A percentile compares a stretch with the other conserved stretches of the same genome.
Conservation (phyloP, 2,329 filamentous ascomycete species). For the Ilyonectria mors-panacis region DNA sequence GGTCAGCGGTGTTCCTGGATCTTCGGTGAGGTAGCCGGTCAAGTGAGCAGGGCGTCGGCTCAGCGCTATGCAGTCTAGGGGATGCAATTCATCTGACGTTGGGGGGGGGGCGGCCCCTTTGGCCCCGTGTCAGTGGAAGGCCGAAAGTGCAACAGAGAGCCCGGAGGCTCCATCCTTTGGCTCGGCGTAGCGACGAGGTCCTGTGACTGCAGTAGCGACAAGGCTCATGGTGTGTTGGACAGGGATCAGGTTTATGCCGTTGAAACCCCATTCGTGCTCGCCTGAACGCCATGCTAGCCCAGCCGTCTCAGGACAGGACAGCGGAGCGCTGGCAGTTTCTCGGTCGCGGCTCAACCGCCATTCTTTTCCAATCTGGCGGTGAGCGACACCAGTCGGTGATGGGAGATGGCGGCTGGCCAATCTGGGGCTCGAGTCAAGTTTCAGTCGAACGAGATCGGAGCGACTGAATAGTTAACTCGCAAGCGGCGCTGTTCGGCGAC, state of each 20-base stretch:
- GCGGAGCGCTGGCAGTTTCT: constrained; percentile 40
- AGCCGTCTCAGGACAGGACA: constrained; percentile 39
- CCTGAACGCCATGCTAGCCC: constrained; percentile 38
- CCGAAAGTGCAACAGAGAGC: constrained; percentile 16
- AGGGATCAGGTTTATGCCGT: constrained; percentile 47
- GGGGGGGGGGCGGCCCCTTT: constrained; percentile 26
- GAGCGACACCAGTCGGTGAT: constrained; percentile 38
- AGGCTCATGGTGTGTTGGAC: constrained; percentile 47
- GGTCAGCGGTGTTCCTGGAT: constrained; percentile 46
- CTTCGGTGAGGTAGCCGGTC: constrained; percentile 47
- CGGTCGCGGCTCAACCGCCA: constrained; percentile 42
- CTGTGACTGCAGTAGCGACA: constrained; percentile 49
- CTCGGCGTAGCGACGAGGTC: constrained; percentile 48
- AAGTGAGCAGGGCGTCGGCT: constrained; percentile 36
- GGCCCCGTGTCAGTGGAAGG: constrained; percentile 24
- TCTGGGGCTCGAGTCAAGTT: constrained; percentile 39
- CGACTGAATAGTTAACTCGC: constrained; percentile 32
- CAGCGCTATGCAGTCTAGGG: constrained; percentile 31
- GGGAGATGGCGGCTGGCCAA: constrained; percentile 32
- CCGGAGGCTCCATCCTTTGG: constrained; percentile 38
- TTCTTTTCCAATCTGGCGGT: constrained; percentile 46
- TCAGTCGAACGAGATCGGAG: constrained; percentile 37
- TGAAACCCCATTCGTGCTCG: constrained; percentile 48
- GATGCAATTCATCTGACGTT: constrained; percentile 36
- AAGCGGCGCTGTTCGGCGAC: constrained; percentile 33